Evolutionary conservation across 345 rosid species (phyloP).

Genomic region (Gossypioides kirkii): DNA sequence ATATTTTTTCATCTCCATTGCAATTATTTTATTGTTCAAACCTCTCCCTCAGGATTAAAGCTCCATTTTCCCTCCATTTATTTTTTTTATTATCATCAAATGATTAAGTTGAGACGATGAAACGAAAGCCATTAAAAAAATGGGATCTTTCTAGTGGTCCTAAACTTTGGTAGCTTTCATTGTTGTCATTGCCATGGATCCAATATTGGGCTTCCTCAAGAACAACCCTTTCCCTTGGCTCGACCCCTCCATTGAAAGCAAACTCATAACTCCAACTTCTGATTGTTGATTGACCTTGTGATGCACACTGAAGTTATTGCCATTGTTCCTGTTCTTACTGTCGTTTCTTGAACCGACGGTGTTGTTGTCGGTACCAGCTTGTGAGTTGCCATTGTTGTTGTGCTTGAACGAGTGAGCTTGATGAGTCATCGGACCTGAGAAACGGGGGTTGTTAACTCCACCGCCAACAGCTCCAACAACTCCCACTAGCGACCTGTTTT

Average conservation of each 20-base stretch:
- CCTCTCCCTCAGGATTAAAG: too few species aligned
- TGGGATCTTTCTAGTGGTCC: too few species aligned
- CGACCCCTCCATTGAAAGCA: conserved; percentile 30
- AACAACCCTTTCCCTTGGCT: conserved; percentile 36
- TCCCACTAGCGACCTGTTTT: too few species aligned
- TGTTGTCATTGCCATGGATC: conserved; percentile 26
- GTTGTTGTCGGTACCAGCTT: background rate
- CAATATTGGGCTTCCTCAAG: conserved; percentile 43
- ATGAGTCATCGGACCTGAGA: conserved; percentile 80
- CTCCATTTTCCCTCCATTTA: too few species aligned
- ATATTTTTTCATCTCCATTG: too few species aligned
- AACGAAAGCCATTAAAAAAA: too few species aligned
- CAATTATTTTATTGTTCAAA: too few species aligned
- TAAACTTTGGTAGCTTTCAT: too few species aligned
- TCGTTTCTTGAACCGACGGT: background rate
- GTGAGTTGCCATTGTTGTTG: conserved; percentile 25
- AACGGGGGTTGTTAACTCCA: conserved; percentile 72
- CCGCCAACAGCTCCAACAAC: too few species aligned
- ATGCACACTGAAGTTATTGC: conserved; percentile 31
- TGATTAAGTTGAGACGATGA: too few species aligned
- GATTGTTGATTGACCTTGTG: conserved; percentile 65
- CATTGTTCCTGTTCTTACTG: too few species aligned
- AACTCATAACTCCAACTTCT: conserved; percentile 31
- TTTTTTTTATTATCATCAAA: too few species aligned
- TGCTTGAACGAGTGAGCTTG: conserved; percentile 88